phyloP scores from a whole-genome alignment of 768 basidiomycete species.

The Zangia roseola region DNA sequence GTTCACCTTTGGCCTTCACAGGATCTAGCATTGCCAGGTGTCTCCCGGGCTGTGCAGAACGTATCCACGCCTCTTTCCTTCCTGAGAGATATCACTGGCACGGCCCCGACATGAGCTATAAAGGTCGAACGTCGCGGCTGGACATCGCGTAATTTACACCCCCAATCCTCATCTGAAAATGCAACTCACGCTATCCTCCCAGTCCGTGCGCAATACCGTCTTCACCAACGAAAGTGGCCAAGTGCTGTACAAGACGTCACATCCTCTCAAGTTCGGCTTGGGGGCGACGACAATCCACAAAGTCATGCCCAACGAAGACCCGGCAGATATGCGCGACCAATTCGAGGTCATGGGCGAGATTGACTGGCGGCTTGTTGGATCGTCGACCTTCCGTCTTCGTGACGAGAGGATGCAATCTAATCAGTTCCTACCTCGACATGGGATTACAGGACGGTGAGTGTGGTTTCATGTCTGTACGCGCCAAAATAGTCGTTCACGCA shows the following conservation, averaged over 20 bases:
- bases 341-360: conserved; percentile 34
- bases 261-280: conserved; percentile 2
- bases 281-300: conserved; percentile 24
- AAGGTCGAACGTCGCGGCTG: no score
- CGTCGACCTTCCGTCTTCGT: conserved; percentile 29
- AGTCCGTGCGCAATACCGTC: conserved; percentile 14
- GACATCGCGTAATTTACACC: no score
- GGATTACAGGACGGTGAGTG: conserved; percentile 16
- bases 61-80: no score
- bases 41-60: no score
- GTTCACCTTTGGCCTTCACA: no score
- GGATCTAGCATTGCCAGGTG: no score
- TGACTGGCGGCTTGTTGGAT: conserved; percentile 26
- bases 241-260: conserved; percentile 24
- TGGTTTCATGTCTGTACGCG: background rate
- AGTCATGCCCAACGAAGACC: conserved; percentile 15
- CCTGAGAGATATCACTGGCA: no score
- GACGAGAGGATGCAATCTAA: conserved; percentile 25
- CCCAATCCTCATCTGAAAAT: conserved; percentile 3
- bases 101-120: no score
- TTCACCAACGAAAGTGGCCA: conserved; percentile 25
- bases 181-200: conserved; percentile 20
- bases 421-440: conserved; percentile 20
- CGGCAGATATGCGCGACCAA: conserved; percentile 22
- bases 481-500: conserved; percentile 22